Base-by-base conservation (phyloP, 2,329 filamentous ascomycete genomes). In the Stachybotrys echinatus region DNA sequence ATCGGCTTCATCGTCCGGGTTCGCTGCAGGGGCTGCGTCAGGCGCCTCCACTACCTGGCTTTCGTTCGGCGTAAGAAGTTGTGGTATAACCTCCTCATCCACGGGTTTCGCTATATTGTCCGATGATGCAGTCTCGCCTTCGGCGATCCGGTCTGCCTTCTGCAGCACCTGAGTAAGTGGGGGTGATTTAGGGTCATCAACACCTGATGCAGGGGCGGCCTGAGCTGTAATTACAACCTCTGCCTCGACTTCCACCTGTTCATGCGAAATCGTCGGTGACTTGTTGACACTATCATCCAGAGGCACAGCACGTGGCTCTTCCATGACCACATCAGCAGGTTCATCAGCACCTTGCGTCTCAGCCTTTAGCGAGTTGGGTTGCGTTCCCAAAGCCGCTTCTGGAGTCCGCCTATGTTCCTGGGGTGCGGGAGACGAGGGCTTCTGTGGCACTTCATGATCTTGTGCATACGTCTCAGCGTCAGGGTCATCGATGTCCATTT, bases 41-140 rank as follows among this genome's bases (percentile, higher is more conserved):
- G 37, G 18, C 39, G 6, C 17, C n/a, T 37, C n/a, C 12, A 20
- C 12, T 31, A 22, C 21, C 34, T 45, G 59, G 31, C 58, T 58
- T 45, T 58, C 59, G 21, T 50, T 48, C 23, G 55, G 59, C 38
- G 58, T 60, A 12, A 22, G 19, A 23, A 44, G 19, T 12, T 21
- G 22, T 45, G 42, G 45, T n/a, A 49, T 42, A 4, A 42, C 17
- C n/a, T 42, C 19, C 22, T 49, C 23, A 14, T 48, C 40, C 14
- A 23, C 19, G 18, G 40, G 21, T 21, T 14, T n/a, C 23, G 46
- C 51, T 20, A 42, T 40, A 17, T 39, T 23, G 45, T 54, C 48
- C n/a, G 43, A 10, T 14, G 14, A 34, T 34, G 27, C 27, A 34
- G 10, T 14, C 27, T 34, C 27, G 27, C 27, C 27, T 34, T 34